These are phyloP conservation scores for Boletellus deceptivus DNA, from an alignment of 1,284 basidiomycete genomes.

Conservation along the genomic window DNA sequence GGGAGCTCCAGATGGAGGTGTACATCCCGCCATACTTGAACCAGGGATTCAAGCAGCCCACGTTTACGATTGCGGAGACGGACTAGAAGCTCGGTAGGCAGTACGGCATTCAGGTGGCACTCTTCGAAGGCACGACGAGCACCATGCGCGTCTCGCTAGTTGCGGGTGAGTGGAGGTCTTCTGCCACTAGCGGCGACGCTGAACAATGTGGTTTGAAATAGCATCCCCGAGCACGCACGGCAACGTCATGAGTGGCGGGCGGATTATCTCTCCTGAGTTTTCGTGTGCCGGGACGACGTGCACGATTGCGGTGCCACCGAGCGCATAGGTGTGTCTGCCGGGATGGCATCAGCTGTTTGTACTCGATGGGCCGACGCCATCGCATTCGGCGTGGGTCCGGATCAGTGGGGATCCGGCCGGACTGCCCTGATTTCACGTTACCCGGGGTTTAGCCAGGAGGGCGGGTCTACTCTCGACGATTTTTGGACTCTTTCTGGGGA, in stretches of 20 bases:
- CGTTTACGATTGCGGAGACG: slow-evolving; percentile 51
- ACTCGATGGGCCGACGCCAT: slow-evolving; percentile 72
- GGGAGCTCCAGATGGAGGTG: slow-evolving; percentile 75
- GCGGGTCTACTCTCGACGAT: no score
- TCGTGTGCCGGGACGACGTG: slow-evolving; percentile 60
- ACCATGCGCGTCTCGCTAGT: slow-evolving; percentile 64
- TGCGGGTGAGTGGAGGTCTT: slow-evolving; percentile 40
- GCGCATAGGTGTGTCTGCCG: slow-evolving; percentile 64
- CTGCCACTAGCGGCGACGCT: not conserved
- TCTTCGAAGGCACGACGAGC: slow-evolving; percentile 55
- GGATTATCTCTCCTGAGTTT: slow-evolving; percentile 69
- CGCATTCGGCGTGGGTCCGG: slow-evolving; percentile 66
- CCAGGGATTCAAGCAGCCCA: slow-evolving; percentile 55
- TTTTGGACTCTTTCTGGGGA: no score
- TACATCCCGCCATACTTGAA: slow-evolving; percentile 73
- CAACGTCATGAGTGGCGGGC: slow-evolving; percentile 65
- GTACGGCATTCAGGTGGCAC: slow-evolving; percentile 51
- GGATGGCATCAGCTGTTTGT: slow-evolving; percentile 76
- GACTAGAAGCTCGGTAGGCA: slow-evolving; percentile 60
- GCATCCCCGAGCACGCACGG: slow-evolving; percentile 76
- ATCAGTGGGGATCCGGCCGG: slow-evolving; percentile 71
- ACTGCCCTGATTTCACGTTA: slow-evolving; percentile 57
- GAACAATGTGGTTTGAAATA: slow-evolving; percentile 21
- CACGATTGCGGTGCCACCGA: slow-evolving; percentile 67
- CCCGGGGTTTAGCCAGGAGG: slow-evolving; percentile 42